A percentile compares a stretch with the other conserved stretches of the same genome.
phyloP scores from a whole-genome alignment of 768 basidiomycete species.

The Suillus sp. region DNA sequence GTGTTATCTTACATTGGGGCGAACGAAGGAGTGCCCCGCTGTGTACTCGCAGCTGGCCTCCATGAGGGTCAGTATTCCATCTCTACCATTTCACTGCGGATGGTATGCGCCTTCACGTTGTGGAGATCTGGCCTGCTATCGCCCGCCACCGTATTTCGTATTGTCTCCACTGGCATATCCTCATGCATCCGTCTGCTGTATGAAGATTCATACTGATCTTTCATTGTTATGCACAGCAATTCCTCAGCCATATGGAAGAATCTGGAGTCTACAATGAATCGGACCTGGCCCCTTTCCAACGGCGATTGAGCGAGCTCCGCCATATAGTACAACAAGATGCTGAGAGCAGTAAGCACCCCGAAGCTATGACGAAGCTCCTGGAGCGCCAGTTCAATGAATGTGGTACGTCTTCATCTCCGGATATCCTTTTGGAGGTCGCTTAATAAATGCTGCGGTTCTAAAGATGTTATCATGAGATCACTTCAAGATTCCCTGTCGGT shows the following conservation, averaged over 20 bases:
- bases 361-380: slow-evolving; percentile 85
- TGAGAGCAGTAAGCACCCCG: slow-evolving; percentile 80
- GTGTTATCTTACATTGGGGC: slow-evolving; percentile 98
- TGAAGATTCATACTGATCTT: slow-evolving; percentile 24
- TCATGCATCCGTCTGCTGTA: neutral
- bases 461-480: slow-evolving; percentile 75
- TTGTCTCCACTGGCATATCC: slow-evolving; percentile 13
- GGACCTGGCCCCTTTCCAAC: slow-evolving; percentile 86
- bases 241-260: slow-evolving; percentile 94
- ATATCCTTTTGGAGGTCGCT: slow-evolving; percentile 11
- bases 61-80: slow-evolving; percentile 76
- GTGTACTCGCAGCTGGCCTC: slow-evolving; percentile 95
- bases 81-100: slow-evolving; percentile 7
- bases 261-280: slow-evolving; percentile 91
- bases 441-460: slow-evolving; percentile 7
- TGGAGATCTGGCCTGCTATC: slow-evolving; percentile 1
- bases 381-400: slow-evolving; percentile 91
- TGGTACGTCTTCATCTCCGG: slow-evolving; percentile 54
- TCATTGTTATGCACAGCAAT: slow-evolving; percentile 60
- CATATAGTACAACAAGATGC: slow-evolving; percentile 84
- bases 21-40: slow-evolving; percentile 91
- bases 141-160: slow-evolving; percentile 21
- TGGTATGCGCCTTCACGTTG: neutral
- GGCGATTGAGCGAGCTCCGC: slow-evolving; percentile 78
- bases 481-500: slow-evolving; percentile 86